Base-by-base conservation (phyloP, 2,329 filamentous ascomycete species). In the Ophiostoma himal-ulmi region DNA sequence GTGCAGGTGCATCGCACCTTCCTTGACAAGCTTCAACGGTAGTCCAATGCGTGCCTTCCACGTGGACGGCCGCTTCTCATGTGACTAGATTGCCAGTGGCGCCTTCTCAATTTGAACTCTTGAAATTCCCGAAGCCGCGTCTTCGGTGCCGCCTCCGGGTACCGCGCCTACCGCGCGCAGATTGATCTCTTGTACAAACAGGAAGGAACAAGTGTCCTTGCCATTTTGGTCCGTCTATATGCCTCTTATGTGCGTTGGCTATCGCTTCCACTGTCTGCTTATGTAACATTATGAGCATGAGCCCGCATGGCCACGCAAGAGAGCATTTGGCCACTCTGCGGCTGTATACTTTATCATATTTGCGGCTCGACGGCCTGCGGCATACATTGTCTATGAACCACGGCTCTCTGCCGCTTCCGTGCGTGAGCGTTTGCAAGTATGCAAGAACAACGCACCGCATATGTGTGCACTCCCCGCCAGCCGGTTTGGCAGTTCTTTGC, bases 1-100 rank as follows among this genome's bases (percentile, higher is more conserved):
- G n/a, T 14, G 57, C 26, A 17, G 14, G 52, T 57, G 57, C 57
- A 62, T 62, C 57, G 57, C 57, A 62, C 57, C 57, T 62, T 36
- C 57, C 26, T 62, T 26, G 14, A 34, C 57, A 48, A 8, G 44
- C 44, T 48, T 48, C 17, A 20, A n/a, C 6, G 44, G 0, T 34
- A 1, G 34, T 13, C 22, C 26, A 20, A 36, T 17, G 26, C 57
- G 26, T 62, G 57, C 26, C 26, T 62, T 34, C 26, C 57, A 62
- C 57, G 57, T 62, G 57, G 13, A 26, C 6, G 1, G 52, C 52
- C 11, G 44, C 17, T 48, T 48, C 44, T 7, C 44, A 1, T 5
- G 6, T 48, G 17, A 20, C 14, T 20, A n/a, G 17, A 20, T 20
- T 17, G 52, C 2, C 52, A 10, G 52, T 6, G 8, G 52, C 22